These are phyloP conservation scores for Ambispora gerdemannii DNA, from an alignment of 192 early-diverging fungal genomes.

Conservation along the genomic window DNA sequence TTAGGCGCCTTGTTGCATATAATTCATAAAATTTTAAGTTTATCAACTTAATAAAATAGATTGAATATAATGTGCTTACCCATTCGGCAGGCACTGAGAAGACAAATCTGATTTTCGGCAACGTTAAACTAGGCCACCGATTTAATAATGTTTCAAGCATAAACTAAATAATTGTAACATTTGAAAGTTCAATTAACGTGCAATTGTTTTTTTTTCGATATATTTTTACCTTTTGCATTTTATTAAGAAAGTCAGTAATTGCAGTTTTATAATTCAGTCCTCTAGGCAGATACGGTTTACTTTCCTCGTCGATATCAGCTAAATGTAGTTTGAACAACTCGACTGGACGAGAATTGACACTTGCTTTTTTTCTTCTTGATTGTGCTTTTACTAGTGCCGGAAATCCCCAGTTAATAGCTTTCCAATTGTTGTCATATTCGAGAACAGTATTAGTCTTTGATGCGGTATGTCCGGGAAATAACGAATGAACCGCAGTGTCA, in stretches of 20 bases:
- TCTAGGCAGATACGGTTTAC: conserved; percentile 39
- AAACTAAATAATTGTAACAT: neutral
- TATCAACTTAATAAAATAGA: neutral
- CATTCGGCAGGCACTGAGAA: conserved; percentile 10
- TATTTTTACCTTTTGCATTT: conserved; percentile 3
- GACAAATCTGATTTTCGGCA: neutral
- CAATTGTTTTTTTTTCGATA: no score
- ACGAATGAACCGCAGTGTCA: neutral
- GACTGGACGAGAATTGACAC: neutral
- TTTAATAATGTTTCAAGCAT: neutral
- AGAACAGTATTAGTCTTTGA: neutral
- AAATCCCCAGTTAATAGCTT: neutral
- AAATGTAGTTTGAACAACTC: conserved; percentile 47
- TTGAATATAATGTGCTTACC: neutral
- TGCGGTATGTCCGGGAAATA: neutral
- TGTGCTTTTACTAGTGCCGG: neutral
- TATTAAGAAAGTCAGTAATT: conserved; percentile 49
- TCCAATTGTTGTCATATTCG: conserved; percentile 8
- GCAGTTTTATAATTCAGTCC: conserved; percentile 47
- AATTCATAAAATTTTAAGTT: neutral
- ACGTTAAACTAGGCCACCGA: neutral
- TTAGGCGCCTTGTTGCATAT: neutral
- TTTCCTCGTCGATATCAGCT: conserved; percentile 37
- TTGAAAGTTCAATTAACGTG: no score
- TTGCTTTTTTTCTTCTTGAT: neutral